Conservation (phyloP, 2,329 filamentous ascomycete genomes). For the Penicillium sp. region DNA sequence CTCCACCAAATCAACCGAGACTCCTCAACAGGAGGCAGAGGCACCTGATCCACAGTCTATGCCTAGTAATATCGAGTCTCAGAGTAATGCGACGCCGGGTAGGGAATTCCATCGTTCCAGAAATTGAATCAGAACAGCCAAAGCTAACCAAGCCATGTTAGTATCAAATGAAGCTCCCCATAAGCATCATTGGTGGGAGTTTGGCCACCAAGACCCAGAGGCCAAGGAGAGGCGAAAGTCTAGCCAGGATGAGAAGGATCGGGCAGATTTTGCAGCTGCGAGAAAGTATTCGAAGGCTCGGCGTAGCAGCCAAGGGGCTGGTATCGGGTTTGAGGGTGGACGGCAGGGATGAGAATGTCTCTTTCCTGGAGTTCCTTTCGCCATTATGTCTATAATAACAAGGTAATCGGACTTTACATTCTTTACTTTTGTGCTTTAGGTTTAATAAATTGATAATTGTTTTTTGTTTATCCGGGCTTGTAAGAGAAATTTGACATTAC, state of each 20-base stretch:
- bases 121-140: neutral
- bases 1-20: constrained; percentile 1
- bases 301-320: constrained; percentile 7
- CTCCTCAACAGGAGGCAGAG: neutral
- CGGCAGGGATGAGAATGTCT: constrained; percentile 1
- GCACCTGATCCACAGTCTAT: neutral
- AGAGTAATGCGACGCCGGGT: neutral
- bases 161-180: neutral
- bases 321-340: constrained; percentile 7
- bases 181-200: constrained; percentile 8
- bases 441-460: too few relatives aligned
- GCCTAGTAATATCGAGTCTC: neutral
- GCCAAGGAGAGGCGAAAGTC: neutral
- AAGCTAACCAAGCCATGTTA: neutral
- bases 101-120: neutral
- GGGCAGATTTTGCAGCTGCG: constrained; percentile 4
- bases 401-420: too few relatives aligned
- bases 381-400: too few relatives aligned
- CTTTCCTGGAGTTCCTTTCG: too few relatives aligned
- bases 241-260: constrained; percentile 9
- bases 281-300: constrained; percentile 4
- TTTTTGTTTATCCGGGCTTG: too few relatives aligned
- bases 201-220: constrained; percentile 5
- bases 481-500: too few relatives aligned
- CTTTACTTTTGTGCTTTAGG: too few relatives aligned